Conservation (phyloP, 2,329 filamentous ascomycete species). For the Hypomyces rosellus region DNA sequence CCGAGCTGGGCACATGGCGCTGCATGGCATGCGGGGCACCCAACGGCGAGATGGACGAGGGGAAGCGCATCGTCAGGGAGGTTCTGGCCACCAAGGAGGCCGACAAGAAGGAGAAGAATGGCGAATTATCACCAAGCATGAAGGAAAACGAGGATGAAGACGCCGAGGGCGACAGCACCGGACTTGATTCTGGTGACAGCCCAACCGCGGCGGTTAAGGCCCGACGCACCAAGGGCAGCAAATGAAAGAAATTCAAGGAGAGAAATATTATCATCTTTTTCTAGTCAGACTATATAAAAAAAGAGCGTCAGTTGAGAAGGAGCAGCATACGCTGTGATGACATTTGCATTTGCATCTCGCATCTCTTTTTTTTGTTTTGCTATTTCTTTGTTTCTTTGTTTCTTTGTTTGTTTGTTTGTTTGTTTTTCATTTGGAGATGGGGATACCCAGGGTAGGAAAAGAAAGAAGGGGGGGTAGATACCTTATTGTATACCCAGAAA, state of each 20-base stretch:
- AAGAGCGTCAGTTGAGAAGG: neutral
- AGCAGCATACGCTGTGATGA: too few relatives aligned
- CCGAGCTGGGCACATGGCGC: conserved; percentile 80
- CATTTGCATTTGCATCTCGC: neutral
- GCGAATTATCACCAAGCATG: conserved; percentile 13
- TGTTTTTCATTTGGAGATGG: conserved; percentile 11
- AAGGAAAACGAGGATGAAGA: conserved; percentile 15
- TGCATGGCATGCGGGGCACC: conserved; percentile 76
- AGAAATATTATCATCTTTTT: neutral
- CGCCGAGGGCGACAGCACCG: conserved; percentile 12
- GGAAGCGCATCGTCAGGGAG: conserved; percentile 63
- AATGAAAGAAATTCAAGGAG: conserved; percentile 4
- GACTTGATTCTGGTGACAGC: neutral
- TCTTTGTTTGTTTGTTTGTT: neutral
- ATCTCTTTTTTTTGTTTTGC: too few relatives aligned
- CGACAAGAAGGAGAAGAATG: conserved; percentile 1
- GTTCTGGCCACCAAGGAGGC: conserved; percentile 35
- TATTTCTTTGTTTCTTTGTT: neutral
- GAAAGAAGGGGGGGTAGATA: neutral
- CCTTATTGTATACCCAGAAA: too few relatives aligned
- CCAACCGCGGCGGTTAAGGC: conserved; percentile 6
- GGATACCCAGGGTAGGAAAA: conserved; percentile 9
- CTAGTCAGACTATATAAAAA: neutral
- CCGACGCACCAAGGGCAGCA: conserved; percentile 4
- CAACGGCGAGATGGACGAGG: conserved; percentile 79